These are phyloP conservation scores for Nyctanthes arbortristis DNA, from an alignment of 257 asterid species.

Conservation along the genomic window DNA sequence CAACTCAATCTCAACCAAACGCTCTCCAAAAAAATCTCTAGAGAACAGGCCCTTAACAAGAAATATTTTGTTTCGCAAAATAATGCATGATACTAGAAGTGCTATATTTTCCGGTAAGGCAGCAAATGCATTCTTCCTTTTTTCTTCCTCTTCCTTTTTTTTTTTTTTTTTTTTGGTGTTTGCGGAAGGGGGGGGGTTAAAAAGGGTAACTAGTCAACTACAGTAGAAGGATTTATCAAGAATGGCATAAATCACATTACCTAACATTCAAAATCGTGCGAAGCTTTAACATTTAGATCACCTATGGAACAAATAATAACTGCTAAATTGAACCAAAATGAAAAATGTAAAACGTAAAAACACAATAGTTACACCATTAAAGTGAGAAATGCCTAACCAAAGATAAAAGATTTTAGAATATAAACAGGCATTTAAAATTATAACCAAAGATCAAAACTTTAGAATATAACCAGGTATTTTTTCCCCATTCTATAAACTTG, in stretches of 20 bases:
- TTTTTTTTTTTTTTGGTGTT: too few species aligned
- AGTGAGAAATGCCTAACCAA: background rate
- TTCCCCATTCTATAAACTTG: conserved; percentile 24
- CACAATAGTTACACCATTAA: background rate
- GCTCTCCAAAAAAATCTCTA: background rate
- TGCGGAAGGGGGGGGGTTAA: too few species aligned
- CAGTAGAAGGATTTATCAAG: background rate
- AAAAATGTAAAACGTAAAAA: background rate
- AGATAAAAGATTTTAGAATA: background rate
- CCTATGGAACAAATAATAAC: background rate
- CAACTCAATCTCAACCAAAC: too few species aligned
- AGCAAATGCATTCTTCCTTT: background rate
- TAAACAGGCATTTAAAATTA: background rate
- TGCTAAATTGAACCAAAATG: background rate
- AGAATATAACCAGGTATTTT: background rate
- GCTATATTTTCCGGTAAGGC: background rate
- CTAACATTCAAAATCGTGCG: background rate
- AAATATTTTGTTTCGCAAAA: background rate
- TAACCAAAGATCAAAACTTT: background rate
- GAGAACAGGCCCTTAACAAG: background rate
- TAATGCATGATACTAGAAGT: background rate
- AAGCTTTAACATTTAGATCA: background rate
- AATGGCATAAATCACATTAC: background rate
- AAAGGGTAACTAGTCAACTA: background rate
- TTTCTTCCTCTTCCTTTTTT: too few species aligned